Evolutionary conservation across 2,329 filamentous ascomycete genomes (phyloP).

Genomic region (Dactylellina cionopaga): DNA sequence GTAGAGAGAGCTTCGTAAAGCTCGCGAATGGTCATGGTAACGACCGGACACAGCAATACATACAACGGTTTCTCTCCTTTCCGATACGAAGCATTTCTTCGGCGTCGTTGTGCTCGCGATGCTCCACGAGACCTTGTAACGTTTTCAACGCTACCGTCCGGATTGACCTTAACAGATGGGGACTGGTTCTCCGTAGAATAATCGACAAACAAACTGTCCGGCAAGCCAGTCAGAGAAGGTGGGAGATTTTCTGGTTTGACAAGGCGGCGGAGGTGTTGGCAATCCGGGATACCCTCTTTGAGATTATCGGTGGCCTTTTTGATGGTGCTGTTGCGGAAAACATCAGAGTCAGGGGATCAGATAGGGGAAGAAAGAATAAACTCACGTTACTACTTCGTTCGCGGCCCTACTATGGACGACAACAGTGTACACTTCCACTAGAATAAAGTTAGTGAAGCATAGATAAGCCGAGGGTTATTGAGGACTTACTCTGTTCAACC

Average conservation of each 20-base stretch:
- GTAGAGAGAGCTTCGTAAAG: slow-evolving; percentile 64
- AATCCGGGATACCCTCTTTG: slow-evolving; percentile 58
- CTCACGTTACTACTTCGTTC: slow-evolving; percentile 77
- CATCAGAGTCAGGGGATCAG: slow-evolving; percentile 21
- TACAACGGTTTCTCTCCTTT: slow-evolving; percentile 60
- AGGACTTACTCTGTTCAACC: slow-evolving; percentile 42
- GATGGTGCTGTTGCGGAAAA: slow-evolving; percentile 30
- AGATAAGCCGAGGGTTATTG: neutral
- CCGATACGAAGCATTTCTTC: slow-evolving; percentile 44
- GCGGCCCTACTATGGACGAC: slow-evolving; percentile 76
- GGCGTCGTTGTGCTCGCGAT: slow-evolving; percentile 38
- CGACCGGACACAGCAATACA: slow-evolving; percentile 66
- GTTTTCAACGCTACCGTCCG: slow-evolving; percentile 61
- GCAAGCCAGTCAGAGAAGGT: slow-evolving; percentile 44
- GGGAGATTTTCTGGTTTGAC: slow-evolving; percentile 72
- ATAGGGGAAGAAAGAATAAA: slow-evolving; percentile 53
- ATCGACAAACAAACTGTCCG: slow-evolving; percentile 58
- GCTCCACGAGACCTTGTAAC: slow-evolving; percentile 54
- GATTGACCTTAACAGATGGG: slow-evolving; percentile 48
- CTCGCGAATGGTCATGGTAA: slow-evolving; percentile 66
- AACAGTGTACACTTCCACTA: slow-evolving; percentile 75
- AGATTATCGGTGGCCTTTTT: slow-evolving; percentile 47
- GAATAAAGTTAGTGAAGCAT: neutral
- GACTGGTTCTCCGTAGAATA: slow-evolving; percentile 52
- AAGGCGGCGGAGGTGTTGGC: slow-evolving; percentile 67